Percentiles rank a stretch among this genome's conserved stretches.
phyloP scores from a whole-genome alignment of 1,139 yeast species.

The Pichia kudriavzevii region DNA sequence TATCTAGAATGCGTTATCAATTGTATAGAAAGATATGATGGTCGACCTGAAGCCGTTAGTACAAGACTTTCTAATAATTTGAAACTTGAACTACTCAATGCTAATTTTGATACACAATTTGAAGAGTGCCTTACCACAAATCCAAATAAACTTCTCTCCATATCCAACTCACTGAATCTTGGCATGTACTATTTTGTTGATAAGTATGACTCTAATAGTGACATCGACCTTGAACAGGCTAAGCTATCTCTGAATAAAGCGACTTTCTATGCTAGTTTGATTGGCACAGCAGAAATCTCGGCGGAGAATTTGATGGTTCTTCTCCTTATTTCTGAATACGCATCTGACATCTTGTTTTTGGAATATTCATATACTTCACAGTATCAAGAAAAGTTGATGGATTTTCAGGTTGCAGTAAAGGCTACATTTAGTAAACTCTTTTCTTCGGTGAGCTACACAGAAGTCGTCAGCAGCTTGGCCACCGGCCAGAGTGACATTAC shows the following conservation, averaged over 20 bases:
- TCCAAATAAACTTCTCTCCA: constrained; percentile 1
- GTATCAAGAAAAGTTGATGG: constrained; percentile 8
- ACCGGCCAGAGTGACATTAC: too few relatives aligned
- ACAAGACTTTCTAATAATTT: neutral
- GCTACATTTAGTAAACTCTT: neutral
- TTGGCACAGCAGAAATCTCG: neutral
- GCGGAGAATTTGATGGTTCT: constrained; percentile 18
- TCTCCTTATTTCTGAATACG: constrained; percentile 31
- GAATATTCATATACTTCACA: neutral
- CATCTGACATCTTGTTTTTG: constrained; percentile 31
- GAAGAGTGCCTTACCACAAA: neutral
- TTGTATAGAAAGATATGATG: constrained; percentile 1
- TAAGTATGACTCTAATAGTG: neutral
- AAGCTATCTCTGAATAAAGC: constrained; percentile 5
- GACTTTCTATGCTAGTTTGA: neutral
- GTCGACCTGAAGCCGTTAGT: neutral
- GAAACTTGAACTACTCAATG: neutral
- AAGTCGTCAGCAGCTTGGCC: too few relatives aligned
- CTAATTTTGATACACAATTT: neutral
- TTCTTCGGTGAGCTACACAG: too few relatives aligned
- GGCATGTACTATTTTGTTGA: constrained; percentile 5
- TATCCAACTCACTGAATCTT: constrained; percentile 4
- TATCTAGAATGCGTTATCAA: constrained; percentile 1
- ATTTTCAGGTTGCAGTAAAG: constrained; percentile 6
- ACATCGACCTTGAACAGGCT: neutral